Evolutionary conservation across 352 stramenopile species (phyloP), one percentile per base, ranked within the genome.

Genomic region (Pythium diclinum): DNA sequence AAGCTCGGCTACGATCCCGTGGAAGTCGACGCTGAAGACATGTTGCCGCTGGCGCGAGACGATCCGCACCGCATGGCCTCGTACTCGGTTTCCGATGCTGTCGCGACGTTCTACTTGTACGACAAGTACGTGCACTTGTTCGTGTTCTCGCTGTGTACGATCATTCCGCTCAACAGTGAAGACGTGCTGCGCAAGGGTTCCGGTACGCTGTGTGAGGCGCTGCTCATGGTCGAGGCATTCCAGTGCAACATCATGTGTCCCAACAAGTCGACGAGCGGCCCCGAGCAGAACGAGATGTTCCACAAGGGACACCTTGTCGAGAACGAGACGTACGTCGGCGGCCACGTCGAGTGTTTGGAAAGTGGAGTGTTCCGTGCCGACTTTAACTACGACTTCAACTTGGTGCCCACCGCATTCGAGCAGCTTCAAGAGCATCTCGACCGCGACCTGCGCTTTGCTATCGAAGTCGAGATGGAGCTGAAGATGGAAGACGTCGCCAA

Each of bases 11-110:
- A 99, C 67, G 96, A 99, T 74, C 97, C 97, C 0, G 96, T 99
- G 6, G 86, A 97, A 68, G 96, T 99, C 6, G 96, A 99, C 69
- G 95, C 98, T 0, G 97, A 99, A 87, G 97, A 99, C 73, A 99
- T 99, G 98, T 72, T 99, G 23, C 77, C 83, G 3, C 89, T 98
- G 60, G 98, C 98, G 4, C 84, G 87, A 44, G 95, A 99, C 71
- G 75, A 97, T 48, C 97, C 98, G 10, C 77, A 94, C 21, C 92
- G 99, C 63, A 99, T 99, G 98, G 97, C 97, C 1, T 97, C 92
- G 21, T 99, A 99, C 79, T 99, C 96, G 17, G 98, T 99, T n/a
- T 99, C 97, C 17, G 97, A 99, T 81, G 98, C 98, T n/a, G 97
- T 99, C 11, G 97, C 97, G 1, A 99, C 98, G 0, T 99, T 99